Conservation (phyloP, 345 rosid species). For the Ceriops zippeliana region DNA sequence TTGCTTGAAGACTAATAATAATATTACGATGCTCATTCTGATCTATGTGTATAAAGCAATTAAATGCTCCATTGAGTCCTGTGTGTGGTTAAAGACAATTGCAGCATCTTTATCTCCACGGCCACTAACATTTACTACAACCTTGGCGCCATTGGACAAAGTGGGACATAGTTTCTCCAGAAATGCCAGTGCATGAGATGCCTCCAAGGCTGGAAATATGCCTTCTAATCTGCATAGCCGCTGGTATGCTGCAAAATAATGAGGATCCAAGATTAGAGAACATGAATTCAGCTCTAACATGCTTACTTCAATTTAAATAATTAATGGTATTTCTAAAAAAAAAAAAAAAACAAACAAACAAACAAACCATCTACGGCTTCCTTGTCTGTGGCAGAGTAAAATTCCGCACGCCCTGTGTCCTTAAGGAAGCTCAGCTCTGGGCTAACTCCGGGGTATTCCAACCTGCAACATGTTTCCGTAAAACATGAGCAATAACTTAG, state of each 20-base stretch:
- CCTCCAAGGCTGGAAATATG: conserved; percentile 71
- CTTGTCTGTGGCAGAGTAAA: conserved; percentile 55
- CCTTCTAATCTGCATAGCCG: conserved; percentile 62
- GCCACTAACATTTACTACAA: conserved; percentile 71
- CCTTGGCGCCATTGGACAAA: conserved; percentile 45
- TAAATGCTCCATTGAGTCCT: background rate
- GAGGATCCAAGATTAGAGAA: too few relatives aligned
- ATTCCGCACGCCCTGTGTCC: conserved; percentile 65
- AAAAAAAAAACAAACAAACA: conserved; percentile 14
- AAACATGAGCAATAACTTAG: too few relatives aligned
- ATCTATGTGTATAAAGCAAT: too few relatives aligned
- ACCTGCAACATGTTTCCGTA: conserved; percentile 27
- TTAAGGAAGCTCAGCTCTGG: conserved; percentile 74
- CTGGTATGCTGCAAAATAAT: conserved; percentile 41
- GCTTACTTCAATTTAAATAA: background rate
- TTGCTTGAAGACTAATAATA: too few relatives aligned
- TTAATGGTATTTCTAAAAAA: background rate
- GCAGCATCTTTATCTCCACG: conserved; percentile 67
- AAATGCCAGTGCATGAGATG: conserved; percentile 75
- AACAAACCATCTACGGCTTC: conserved; percentile 71
- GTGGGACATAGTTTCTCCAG: conserved; percentile 67
- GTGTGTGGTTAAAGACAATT: conserved; percentile 7
- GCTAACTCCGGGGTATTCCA: conserved; percentile 79
- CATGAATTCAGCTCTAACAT: too few relatives aligned
- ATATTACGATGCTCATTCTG: too few relatives aligned